Percentiles rank a stretch among this genome's conserved stretches.
phyloP scores from a whole-genome alignment of 2,329 filamentous ascomycete genomes.

The Drechslerella dactyloides region DNA sequence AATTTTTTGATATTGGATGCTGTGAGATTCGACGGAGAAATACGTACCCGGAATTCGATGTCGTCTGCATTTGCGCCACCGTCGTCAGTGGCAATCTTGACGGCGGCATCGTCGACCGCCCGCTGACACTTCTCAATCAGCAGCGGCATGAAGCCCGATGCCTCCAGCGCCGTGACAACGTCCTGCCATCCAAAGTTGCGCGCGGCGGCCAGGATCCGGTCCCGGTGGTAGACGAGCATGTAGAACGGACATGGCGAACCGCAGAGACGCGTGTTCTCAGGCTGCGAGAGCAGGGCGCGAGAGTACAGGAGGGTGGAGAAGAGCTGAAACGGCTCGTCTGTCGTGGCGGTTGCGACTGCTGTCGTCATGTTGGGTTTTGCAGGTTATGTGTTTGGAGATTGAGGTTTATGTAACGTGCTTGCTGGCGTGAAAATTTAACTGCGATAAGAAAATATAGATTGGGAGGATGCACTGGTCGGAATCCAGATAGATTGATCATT shows the following conservation, averaged over 20 bases:
- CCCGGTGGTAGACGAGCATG: conserved; percentile 78
- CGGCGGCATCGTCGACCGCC: conserved; percentile 17
- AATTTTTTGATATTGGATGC: too few relatives aligned
- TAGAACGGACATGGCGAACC: conserved; percentile 70
- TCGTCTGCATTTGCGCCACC: too few relatives aligned
- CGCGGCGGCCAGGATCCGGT: conserved; percentile 74
- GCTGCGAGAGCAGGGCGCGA: conserved; percentile 61
- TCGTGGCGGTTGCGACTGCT: background rate
- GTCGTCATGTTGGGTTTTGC: background rate
- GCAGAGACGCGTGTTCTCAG: conserved; percentile 32
- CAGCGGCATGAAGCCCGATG: conserved; percentile 61
- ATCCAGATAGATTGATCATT: too few relatives aligned
- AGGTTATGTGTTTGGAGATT: background rate
- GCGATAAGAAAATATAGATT: too few relatives aligned
- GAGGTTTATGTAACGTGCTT: background rate
- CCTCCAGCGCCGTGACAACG: conserved; percentile 62
- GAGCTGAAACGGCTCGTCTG: conserved; percentile 63
- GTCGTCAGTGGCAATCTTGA: too few relatives aligned
- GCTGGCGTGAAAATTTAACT: background rate
- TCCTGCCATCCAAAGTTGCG: conserved; percentile 65
- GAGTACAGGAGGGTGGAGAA: conserved; percentile 78
- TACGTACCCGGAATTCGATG: background rate
- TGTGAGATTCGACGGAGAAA: too few relatives aligned
- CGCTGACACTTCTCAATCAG: conserved; percentile 12
- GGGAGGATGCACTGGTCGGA: too few relatives aligned